These are phyloP conservation scores for Hemerocallis citrina DNA, from an alignment of 106 monocot genomes.

Conservation along the genomic window DNA sequence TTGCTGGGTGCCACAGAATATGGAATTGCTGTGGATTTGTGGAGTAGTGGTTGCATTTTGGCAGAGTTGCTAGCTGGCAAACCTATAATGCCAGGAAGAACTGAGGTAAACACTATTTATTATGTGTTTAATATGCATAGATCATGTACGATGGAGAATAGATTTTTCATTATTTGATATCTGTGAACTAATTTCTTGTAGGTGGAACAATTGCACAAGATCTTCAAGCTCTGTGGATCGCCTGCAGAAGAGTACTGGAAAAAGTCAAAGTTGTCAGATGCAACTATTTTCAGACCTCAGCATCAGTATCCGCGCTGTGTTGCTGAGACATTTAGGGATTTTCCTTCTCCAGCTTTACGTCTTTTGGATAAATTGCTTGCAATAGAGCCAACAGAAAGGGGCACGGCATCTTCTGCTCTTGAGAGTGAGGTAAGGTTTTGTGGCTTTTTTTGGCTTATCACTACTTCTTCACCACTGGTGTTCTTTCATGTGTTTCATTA, in stretches of 20 bases:
- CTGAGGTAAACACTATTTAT: constrained; percentile 39
- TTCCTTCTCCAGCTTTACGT: constrained; percentile 38
- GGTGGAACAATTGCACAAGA: constrained; percentile 76
- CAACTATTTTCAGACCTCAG: constrained; percentile 58
- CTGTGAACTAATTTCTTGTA: constrained; percentile 7
- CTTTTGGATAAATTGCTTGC: constrained; percentile 61
- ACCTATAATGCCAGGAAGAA: constrained; percentile 86
- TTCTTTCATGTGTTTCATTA: not conserved
- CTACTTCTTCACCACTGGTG: not conserved
- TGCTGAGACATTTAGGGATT: constrained; percentile 39
- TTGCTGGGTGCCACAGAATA: constrained; percentile 74
- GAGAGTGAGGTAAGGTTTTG: constrained; percentile 44
- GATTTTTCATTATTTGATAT: not conserved
- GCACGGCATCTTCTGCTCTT: constrained; percentile 56
- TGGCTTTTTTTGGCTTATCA: not conserved
- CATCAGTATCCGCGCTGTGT: constrained; percentile 40
- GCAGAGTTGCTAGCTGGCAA: constrained; percentile 72
- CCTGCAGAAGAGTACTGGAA: constrained; percentile 66
- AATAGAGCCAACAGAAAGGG: constrained; percentile 49
- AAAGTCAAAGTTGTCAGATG: constrained; percentile 43
- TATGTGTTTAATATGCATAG: not conserved
- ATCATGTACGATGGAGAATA: too few species aligned
- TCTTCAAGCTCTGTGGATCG: constrained; percentile 75
- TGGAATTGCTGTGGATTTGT: constrained; percentile 64
- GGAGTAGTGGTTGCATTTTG: constrained; percentile 88